Conservation (phyloP, 768 basidiomycete genomes). For the Phlebiopsis gigantea region DNA sequence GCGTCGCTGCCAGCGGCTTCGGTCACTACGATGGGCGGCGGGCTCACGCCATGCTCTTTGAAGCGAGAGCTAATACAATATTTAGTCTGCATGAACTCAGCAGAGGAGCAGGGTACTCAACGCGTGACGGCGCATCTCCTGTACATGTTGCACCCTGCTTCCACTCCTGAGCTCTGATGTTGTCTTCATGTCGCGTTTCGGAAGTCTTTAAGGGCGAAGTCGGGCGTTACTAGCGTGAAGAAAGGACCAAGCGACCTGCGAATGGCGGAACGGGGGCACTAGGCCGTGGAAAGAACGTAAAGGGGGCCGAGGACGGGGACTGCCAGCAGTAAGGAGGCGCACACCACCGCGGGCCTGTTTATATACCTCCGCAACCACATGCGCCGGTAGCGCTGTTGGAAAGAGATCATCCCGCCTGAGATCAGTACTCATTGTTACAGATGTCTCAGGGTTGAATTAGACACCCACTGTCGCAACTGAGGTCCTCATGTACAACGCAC, state of each 20-base stretch:
- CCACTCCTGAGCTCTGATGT: background rate
- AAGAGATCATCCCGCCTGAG: background rate
- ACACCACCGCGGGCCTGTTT: background rate
- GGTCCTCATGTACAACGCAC: no score
- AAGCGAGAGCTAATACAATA: background rate
- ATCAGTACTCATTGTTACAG: slow-evolving; percentile 1
- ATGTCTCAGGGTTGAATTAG: background rate
- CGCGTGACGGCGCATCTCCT: background rate
- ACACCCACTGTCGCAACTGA: no score
- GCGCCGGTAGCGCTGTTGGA: background rate
- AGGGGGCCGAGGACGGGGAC: slow-evolving; percentile 5
- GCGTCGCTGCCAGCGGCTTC: no score
- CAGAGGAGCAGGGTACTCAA: background rate
- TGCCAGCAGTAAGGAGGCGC: slow-evolving; percentile 1
- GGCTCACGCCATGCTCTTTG: background rate
- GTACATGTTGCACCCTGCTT: slow-evolving; percentile 1
- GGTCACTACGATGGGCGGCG: background rate
- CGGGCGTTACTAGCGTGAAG: background rate
- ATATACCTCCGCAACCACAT: slow-evolving; percentile 1
- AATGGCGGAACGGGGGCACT: background rate
- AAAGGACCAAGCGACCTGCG: slow-evolving; percentile 5
- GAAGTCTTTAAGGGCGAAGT: background rate
- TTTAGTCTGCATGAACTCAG: background rate
- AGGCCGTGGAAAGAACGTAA: background rate
- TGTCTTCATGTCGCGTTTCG: background rate